A percentile compares a stretch with the other conserved stretches of the same genome.
phyloP scores from a whole-genome alignment of 2,329 filamentous ascomycete species.

The Apiospora rasikravindrae region DNA sequence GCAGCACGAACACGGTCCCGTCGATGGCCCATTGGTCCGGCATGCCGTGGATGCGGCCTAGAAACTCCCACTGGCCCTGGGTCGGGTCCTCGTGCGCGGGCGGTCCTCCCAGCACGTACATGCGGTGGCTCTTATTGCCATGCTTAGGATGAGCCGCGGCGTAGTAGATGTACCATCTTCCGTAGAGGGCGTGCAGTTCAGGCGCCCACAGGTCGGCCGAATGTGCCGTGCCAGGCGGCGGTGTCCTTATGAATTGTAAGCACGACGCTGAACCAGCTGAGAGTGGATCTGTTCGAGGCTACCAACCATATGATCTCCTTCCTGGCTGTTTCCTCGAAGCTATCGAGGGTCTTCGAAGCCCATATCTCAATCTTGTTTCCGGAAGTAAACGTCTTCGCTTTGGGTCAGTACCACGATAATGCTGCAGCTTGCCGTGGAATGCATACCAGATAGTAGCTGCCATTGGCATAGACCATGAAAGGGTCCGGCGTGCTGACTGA shows the following conservation, averaged over 20 bases:
- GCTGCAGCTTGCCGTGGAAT: neutral
- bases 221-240: conserved; percentile 36
- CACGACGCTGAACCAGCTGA: neutral
- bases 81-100: conserved; percentile 34
- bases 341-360: conserved; percentile 34
- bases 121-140: conserved; percentile 40
- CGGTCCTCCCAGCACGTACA: conserved; percentile 40
- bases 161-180: conserved; percentile 42
- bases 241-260: conserved; percentile 31
- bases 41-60: conserved; percentile 36
- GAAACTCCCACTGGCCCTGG: conserved; percentile 37
- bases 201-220: conserved; percentile 41
- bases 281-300: conserved; percentile 15
- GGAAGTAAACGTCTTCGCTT: conserved; percentile 36
- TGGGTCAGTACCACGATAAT: neutral
- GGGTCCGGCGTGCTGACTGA: conserved; percentile 38
- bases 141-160: conserved; percentile 34
- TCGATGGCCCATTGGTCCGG: conserved; percentile 41
- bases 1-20: conserved; percentile 38
- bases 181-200: conserved; percentile 37
- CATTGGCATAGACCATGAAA: conserved; percentile 33
- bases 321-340: conserved; percentile 33
- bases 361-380: conserved; percentile 40
- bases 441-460: conserved; percentile 36
- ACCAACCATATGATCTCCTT: conserved; percentile 39